Evolutionary conservation across 306 rosid genomes (phyloP), one percentile per base, ranked within the genome.

Genomic region (Vigna angularis): DNA sequence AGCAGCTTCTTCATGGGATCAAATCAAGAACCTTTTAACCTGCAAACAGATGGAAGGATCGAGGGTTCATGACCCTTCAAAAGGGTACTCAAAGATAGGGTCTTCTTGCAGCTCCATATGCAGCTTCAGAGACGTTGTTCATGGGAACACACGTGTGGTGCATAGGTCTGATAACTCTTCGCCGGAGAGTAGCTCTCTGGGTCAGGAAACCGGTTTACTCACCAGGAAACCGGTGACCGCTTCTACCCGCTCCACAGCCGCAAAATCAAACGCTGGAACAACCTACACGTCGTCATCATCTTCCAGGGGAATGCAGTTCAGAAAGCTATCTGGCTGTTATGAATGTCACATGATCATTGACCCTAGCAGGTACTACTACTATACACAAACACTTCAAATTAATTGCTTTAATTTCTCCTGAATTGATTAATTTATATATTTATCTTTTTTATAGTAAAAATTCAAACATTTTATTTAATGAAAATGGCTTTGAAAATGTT

Each of bases 71-170:
- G 92, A 91, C 81, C 98, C 97, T 2, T 84, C 91, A 3, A 89
- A 88, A 51, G 89, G 82, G 0, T 79, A 86, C 80, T 89, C 98
- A 0, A 95, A 87, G 82, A 38, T 96, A 10, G 93, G 98, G 0
- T 91, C 96, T n/a, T 91, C 99, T 18, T 96, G 98, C 84, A 74
- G 97, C 78, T 96, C 99, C 5, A 91, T 96, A 24, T 96, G 99
- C 82, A 93, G 96, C 85, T 93, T 96, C 83, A 84, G 81, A 73
- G 99, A 93, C 70, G 98, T 90, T 9, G 94, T 86, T 72, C 98
- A 93, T 22, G 94, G 97, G 4, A 96, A 88, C 86, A 87, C 98
- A 0, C 77, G 96, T 62, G 96, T 96, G 10, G 93, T 88, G 28
- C 97, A 95, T 62, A 82, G 97, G 72, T 86, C 91, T 69, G 94